Base-by-base conservation (phyloP, 192 early-diverging fungal species). In the Coemansia sp. region DNA sequence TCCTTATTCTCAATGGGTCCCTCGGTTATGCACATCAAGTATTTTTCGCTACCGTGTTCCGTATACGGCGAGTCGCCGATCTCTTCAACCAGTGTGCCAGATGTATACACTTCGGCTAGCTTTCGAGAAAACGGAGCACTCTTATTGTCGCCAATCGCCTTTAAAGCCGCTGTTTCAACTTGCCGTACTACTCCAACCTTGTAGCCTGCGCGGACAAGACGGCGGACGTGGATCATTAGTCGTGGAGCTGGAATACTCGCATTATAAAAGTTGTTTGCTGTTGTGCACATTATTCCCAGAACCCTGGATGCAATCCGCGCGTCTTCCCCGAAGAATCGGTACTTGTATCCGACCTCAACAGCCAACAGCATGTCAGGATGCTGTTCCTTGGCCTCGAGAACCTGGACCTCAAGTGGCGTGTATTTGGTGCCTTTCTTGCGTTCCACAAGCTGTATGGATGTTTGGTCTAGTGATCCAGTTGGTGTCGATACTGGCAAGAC, bases 271-370 rank as follows among this genome's bases (percentile, higher is more conserved):
- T 88, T 87, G 58, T 86, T 89, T 58, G 91, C 90, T 48, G 72
- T 70, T 60, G 89, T 92, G 62, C 91, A 88, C 29, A 90, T 89
- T 70, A 96, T 94, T 30, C 87, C 83, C 6, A 96, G 85, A 40
- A 87, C 84, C 20, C 83, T 84, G 15, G 92, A 87, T 0, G 90
- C 91, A 28, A 88, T 84, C 65, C 89, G 82, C 17, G 94, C 93
- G 72, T 96, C 94, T 27, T 92, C 87, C 37, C 85, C 92, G 84
- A 97, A 97, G 57, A 97, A 94, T 13, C 91, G 81, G 74, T 81
- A 97, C 75, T 93, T 93, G 84, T 97, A 95, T n/a, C 94, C 94
- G 11, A 97, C 94, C 67, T 97, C 94, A 4, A 97, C 86, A 1
- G 87, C 85, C 36, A 97, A 82, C 17, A 97, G 57, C 28, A 84